phyloP scores from a whole-genome alignment of 768 basidiomycete species.

The Rhodotorula kratochvilovae region DNA sequence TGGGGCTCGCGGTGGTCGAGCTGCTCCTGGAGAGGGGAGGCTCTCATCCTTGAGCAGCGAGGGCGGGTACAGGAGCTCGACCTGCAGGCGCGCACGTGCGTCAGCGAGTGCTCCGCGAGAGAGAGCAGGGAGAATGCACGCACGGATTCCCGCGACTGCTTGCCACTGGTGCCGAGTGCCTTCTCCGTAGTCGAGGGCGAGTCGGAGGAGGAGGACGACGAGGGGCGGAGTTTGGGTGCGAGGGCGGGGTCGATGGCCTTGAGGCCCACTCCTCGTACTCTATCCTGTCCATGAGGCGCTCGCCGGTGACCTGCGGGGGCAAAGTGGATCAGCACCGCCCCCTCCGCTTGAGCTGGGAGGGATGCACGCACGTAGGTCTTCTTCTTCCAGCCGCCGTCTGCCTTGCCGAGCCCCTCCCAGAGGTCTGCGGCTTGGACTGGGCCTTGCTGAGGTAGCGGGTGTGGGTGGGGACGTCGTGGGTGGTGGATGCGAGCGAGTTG shows the following conservation, averaged over 20 bases:
- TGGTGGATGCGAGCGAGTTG: not conserved
- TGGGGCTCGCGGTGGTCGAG: slow-evolving; percentile 25
- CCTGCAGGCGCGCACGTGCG: slow-evolving; percentile 35
- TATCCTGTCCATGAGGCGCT: slow-evolving; percentile 49
- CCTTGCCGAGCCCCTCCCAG: slow-evolving; percentile 31
- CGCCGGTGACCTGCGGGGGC: slow-evolving; percentile 45
- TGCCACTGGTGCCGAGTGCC: not conserved
- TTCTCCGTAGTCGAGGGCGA: not conserved
- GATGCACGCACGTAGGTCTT: slow-evolving; percentile 15
- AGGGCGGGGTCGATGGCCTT: slow-evolving; percentile 45
- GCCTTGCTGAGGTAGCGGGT: slow-evolving; percentile 12
- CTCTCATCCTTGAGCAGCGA: slow-evolving; percentile 3
- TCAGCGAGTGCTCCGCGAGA: not conserved
- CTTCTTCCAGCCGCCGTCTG: slow-evolving; percentile 27
- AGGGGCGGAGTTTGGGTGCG: slow-evolving; percentile 33
- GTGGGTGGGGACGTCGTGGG: not conserved
- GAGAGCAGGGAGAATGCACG: not conserved
- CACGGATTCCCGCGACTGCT: no score
- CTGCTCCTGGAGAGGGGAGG: slow-evolving; percentile 11
- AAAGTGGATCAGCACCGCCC: not conserved
- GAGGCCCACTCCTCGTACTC: slow-evolving; percentile 50
- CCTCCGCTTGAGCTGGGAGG: not conserved
- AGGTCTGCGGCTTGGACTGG: slow-evolving; percentile 27
- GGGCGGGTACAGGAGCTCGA: slow-evolving; percentile 36
- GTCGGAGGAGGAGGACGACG: not conserved